Base-by-base conservation (phyloP, 106 monocot genomes). In the Dendrobium nobile region DNA sequence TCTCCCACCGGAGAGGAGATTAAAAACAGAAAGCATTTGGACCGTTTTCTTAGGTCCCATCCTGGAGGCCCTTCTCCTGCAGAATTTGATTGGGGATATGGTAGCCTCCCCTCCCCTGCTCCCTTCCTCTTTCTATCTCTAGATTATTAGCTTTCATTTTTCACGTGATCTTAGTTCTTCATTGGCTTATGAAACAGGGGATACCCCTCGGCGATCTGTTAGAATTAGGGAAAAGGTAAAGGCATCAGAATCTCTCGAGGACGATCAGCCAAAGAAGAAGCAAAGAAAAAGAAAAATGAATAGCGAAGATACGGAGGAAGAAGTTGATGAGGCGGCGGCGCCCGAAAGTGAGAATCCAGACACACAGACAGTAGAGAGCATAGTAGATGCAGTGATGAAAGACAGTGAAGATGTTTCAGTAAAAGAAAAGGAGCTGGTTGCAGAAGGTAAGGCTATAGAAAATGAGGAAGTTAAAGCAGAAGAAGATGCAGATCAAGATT, bases 71-170 rank as follows among this genome's bases (percentile, higher is more conserved):
- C 92, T 44, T 43, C 87, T 13, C 82, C 86, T 4, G 90, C 92
- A 70, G 88, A 90, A 41, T 95, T 95, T 78, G 92, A 95, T 33
- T 95, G 95, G 95, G 81, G 88, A 77, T 90, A 88, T 75, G 95
- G 95, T 93, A 80, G 19, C 41, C 70, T 72, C 37, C 45, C 47
- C 41, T 72, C 68, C 41, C 47, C 72, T 37, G 9, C 54, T 83
- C 26, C 28, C 11, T 79, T 42, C 55, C 64, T 48, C 3, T 70
- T 37, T 55, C 17, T 22, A 5, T 67, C 27, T 67, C 8, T 77
- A 19, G 20, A 27, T 45, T 13, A 33, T 24, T 72, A 16, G 18
- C 40, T 72, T 18, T 72, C 0, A 26, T 26, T 65, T 65, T 1
- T 24, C 51, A 16, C 20, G 43, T 75, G 74, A 18, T 44, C 19